These are phyloP conservation scores for Pleurotus giganteus DNA, from an alignment of 768 basidiomycete species.

Conservation along the genomic window DNA sequence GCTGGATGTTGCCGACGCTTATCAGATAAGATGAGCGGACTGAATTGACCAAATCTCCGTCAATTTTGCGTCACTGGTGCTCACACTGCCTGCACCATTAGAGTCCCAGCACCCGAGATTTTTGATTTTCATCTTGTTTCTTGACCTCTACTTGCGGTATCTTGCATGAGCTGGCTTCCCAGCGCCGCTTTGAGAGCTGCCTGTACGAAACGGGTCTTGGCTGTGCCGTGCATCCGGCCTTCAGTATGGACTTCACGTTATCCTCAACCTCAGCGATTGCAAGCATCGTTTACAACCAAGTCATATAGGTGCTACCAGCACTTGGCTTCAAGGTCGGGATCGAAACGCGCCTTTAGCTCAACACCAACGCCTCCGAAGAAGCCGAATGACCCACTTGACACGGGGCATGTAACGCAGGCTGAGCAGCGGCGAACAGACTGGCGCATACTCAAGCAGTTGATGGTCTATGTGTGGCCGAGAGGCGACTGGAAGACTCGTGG, in stretches of 20 bases:
- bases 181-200: background rate
- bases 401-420: constrained; percentile 29
- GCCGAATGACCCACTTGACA: constrained; percentile 8
- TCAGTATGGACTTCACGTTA: background rate
- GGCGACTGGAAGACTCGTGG: constrained; percentile 78
- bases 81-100: no score
- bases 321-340: background rate
- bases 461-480: constrained; percentile 90
- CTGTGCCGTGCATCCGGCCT: background rate
- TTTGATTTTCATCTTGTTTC: background rate
- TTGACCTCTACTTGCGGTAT: background rate
- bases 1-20: background rate
- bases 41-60: no score
- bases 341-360: background rate
- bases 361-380: constrained; percentile 5
- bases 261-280: background rate
- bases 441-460: constrained; percentile 79
- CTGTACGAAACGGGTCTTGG: background rate
- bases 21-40: constrained; percentile 11
- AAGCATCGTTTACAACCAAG: background rate
- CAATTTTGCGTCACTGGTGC: no score
- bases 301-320: background rate
- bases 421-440: constrained; percentile 78
- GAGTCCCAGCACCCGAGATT: background rate
- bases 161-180: constrained; percentile 7